Evolutionary conservation across 1,139 yeast species (phyloP).

Genomic region (Hanseniaspora gamundiae): DNA sequence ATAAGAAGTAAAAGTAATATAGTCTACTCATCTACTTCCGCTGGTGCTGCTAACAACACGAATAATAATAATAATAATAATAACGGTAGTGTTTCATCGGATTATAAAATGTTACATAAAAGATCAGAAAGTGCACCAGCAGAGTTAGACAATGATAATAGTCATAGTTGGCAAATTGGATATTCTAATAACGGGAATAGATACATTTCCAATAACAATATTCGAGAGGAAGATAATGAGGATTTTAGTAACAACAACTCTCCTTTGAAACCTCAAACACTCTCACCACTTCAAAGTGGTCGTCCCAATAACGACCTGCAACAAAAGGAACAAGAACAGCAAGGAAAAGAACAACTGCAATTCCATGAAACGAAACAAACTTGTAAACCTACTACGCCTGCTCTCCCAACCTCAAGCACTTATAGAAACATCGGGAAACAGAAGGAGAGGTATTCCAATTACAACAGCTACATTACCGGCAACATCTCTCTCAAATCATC

Average conservation of each 20-base stretch:
- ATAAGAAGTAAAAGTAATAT: not conserved
- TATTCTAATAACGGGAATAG: not conserved
- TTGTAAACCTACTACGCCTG: not conserved
- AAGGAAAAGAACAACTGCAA: not conserved
- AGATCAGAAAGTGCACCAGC: conserved; percentile 40
- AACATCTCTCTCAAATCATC: not conserved
- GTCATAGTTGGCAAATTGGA: not conserved
- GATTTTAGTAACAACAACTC: conserved; percentile 4
- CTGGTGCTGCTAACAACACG: not conserved
- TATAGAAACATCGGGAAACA: conserved; percentile 4
- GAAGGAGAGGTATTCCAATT: conserved; percentile 1
- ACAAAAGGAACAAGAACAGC: conserved; percentile 1
- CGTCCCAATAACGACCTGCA: conserved; percentile 1
- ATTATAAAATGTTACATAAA: conserved; percentile 24
- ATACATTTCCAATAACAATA: conserved; percentile 2
- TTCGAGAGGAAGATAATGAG: conserved; percentile 4
- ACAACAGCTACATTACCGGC: not conserved
- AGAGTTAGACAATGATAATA: conserved; percentile 23
- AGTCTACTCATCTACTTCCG: not conserved
- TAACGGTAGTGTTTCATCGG: too few relatives aligned
- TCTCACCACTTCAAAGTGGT: not conserved
- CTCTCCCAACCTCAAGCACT: conserved; percentile 1
- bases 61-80: too few relatives aligned
- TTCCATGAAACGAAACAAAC: too few relatives aligned
- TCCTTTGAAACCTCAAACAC: not conserved